Percentiles rank a stretch among this genome's conserved stretches.
Conservation (phyloP, 2,329 filamentous ascomycete species). For the Aspergillus pseudoglaucus region DNA sequence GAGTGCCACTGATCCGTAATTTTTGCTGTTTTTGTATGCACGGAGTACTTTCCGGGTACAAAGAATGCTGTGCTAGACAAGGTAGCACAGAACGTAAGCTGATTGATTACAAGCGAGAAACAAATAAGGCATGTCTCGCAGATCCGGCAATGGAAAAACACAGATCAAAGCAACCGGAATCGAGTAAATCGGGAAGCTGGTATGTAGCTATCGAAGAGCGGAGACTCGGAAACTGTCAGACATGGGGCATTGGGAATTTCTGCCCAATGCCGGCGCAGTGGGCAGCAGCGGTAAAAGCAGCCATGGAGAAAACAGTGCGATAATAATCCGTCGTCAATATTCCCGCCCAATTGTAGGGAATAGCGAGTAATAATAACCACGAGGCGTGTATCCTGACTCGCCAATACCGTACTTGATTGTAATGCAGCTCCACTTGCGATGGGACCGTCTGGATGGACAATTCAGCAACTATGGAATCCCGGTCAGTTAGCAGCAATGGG, state of each 20-base stretch:
- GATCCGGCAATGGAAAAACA: constrained; percentile 3
- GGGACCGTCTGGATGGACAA: neutral
- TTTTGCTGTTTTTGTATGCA: constrained; percentile 8
- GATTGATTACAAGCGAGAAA: neutral
- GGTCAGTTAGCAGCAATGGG: neutral
- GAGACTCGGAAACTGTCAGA: neutral
- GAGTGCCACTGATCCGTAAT: constrained; percentile 20
- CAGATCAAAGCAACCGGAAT: neutral
- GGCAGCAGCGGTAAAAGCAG: constrained; percentile 8
- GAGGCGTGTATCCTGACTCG: no score
- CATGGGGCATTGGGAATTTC: constrained; percentile 15
- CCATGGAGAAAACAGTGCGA: neutral
- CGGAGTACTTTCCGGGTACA: neutral
- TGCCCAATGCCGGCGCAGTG: constrained; percentile 20
- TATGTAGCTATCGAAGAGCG: constrained; percentile 7
- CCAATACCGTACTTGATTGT: no score
- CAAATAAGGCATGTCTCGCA: constrained; percentile 1
- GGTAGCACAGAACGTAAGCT: neutral
- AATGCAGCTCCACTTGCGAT: neutral
- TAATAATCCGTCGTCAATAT: no score
- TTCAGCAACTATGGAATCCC: constrained; percentile 2
- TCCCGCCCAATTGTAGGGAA: no score
- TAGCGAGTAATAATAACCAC: no score
- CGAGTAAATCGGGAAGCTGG: neutral
- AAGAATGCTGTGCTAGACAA: neutral